Evolutionary conservation across 192 early-diverging fungal genomes (phyloP).

Genomic region (Linnemannia zychae): DNA sequence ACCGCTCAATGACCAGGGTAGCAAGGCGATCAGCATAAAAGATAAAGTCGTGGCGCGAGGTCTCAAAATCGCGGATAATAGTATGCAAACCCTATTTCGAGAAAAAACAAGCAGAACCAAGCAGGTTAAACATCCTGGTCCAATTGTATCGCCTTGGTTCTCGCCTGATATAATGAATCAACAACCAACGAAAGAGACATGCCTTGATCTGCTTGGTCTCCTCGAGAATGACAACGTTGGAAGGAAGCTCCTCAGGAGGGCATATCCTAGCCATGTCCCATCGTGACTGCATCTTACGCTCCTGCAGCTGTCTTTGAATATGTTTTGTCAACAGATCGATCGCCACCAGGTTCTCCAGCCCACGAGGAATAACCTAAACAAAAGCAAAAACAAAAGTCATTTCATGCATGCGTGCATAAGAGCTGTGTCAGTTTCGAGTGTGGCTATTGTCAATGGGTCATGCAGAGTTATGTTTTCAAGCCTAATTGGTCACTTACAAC

Average conservation of each 20-base stretch:
- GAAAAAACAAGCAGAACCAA: slow-evolving; percentile 1
- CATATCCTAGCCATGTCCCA: slow-evolving; percentile 66
- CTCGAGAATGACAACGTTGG: slow-evolving; percentile 63
- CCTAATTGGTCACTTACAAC: slow-evolving; percentile 61
- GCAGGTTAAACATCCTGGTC: background rate
- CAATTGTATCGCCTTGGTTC: too few species aligned
- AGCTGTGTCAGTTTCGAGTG: background rate
- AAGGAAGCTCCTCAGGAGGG: slow-evolving; percentile 50
- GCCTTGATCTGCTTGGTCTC: slow-evolving; percentile 69
- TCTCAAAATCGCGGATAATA: slow-evolving; percentile 79
- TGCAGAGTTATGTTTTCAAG: background rate
- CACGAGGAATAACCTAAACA: slow-evolving; percentile 87
- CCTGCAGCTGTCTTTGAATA: slow-evolving; percentile 85
- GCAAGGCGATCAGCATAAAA: slow-evolving; percentile 94
- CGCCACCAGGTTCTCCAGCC: slow-evolving; percentile 90
- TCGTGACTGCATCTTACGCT: slow-evolving; percentile 69
- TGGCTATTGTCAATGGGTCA: background rate
- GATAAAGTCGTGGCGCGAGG: slow-evolving; percentile 87
- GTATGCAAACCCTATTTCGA: slow-evolving; percentile 79
- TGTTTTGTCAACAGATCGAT: slow-evolving; percentile 95
- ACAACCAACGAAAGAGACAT: too few species aligned
- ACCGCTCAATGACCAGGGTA: slow-evolving; percentile 87
- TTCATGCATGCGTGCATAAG: background rate
- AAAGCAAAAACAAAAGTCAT: slow-evolving; percentile 18
- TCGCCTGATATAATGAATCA: too few species aligned